A percentile compares a stretch with the other conserved stretches of the same genome.
Evolutionary conservation across 1,284 basidiomycete genomes (phyloP).

Genomic region (Ganoderma lucidum): DNA sequence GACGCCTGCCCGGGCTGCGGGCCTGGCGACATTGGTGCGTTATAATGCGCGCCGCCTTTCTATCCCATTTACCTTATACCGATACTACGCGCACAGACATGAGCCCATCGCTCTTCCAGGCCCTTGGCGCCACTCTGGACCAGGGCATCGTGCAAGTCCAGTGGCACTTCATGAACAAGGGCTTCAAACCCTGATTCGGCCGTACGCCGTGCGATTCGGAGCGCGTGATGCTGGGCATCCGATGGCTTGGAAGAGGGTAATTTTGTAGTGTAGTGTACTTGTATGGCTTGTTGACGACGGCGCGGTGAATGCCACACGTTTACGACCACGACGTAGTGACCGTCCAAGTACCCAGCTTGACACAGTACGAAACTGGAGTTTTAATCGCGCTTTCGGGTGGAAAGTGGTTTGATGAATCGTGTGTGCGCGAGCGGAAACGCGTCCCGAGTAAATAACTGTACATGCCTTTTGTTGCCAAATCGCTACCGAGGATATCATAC

Average conservation of each 20-base stretch:
- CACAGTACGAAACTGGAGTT: background rate
- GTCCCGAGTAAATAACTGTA: background rate
- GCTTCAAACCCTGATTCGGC: constrained; percentile 19
- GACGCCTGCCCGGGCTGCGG: constrained; percentile 45
- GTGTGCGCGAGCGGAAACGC: background rate
- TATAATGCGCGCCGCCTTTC: background rate
- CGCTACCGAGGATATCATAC: background rate
- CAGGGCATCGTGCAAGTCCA: constrained; percentile 37
- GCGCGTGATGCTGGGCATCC: background rate
- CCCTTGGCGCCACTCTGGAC: constrained; percentile 34
- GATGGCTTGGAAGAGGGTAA: background rate
- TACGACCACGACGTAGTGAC: background rate
- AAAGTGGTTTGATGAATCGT: background rate
- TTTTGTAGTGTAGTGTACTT: background rate
- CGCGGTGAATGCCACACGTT: background rate
- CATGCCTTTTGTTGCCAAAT: background rate
- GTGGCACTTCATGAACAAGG: constrained; percentile 39
- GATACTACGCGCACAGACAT: constrained; percentile 33
- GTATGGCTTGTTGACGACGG: background rate
- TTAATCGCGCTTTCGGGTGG: background rate
- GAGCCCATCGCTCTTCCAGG: constrained; percentile 40
- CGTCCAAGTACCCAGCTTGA: background rate
- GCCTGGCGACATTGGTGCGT: constrained; percentile 42
- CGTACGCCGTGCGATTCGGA: no score
- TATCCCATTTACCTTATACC: background rate